Conservation (phyloP, 2,329 filamentous ascomycete species). For the Zopfia rhizophila region DNA sequence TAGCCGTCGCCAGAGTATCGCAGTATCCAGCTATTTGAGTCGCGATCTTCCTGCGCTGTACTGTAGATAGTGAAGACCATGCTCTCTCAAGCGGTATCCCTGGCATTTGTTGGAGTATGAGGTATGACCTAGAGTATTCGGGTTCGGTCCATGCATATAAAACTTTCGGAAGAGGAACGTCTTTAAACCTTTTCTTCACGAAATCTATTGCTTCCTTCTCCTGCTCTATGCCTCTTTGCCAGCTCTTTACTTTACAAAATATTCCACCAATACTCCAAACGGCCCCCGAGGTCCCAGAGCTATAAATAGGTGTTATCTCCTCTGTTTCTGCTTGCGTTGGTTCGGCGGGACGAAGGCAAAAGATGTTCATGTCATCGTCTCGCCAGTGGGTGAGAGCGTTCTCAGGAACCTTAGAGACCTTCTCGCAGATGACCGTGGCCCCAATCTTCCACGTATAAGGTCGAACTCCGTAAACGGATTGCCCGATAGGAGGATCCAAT, state of each 20-base stretch:
- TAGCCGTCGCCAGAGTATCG: conserved; percentile 3
- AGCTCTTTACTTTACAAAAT: conserved; percentile 12
- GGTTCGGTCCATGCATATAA: conserved; percentile 9
- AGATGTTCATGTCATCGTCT: too few species aligned
- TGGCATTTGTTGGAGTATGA: conserved; percentile 1
- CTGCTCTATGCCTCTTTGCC: conserved; percentile 7
- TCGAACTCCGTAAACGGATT: too few species aligned
- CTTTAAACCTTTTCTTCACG: conserved; percentile 7
- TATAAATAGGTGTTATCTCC: too few species aligned
- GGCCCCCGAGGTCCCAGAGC: conserved; percentile 6
- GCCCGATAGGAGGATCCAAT: too few species aligned
- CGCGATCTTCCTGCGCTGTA: conserved; percentile 5
- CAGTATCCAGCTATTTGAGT: conserved; percentile 10
- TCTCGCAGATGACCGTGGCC: too few species aligned
- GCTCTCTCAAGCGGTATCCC: conserved; percentile 9
- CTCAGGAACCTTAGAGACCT: too few species aligned
- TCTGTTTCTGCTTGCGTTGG: too few species aligned
- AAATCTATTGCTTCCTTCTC: conserved; percentile 12
- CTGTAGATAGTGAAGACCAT: conserved; percentile 11
- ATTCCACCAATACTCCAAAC: conserved; percentile 11
- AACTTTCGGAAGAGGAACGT: conserved; percentile 12
- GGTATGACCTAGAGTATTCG: background rate
- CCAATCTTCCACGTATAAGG: too few species aligned
- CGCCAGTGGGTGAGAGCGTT: too few species aligned
- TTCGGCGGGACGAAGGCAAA: too few species aligned